Conservation (phyloP, 805 yeast species). For the Barnettozyma wickerhamii region DNA sequence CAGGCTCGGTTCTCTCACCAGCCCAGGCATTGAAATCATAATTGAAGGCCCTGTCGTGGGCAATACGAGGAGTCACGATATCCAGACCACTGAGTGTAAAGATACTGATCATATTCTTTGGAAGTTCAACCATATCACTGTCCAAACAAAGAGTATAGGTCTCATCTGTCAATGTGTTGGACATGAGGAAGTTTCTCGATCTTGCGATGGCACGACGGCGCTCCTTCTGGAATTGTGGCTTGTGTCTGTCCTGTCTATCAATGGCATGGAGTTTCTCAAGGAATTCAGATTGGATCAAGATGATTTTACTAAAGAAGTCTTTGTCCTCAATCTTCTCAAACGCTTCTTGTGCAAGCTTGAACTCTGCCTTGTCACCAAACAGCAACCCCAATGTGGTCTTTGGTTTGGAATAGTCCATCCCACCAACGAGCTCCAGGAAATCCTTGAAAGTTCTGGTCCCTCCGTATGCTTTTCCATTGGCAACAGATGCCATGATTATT, state of each 20-base stretch:
- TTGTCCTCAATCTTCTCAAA: neutral
- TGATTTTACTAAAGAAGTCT: conserved; percentile 12
- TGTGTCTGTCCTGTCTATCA: conserved; percentile 19
- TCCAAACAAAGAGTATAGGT: conserved; percentile 28
- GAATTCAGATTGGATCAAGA: conserved; percentile 20
- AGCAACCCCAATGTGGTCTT: conserved; percentile 22
- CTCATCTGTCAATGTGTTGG: conserved; percentile 25
- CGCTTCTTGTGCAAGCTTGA: neutral
- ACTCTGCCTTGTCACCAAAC: conserved; percentile 7
- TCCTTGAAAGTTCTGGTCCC: conserved; percentile 28
- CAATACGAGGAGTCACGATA: conserved; percentile 29
- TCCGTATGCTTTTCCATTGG: conserved; percentile 33
- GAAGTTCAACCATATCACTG: conserved; percentile 27
- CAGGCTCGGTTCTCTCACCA: conserved; percentile 28
- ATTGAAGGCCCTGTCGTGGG: conserved; percentile 24
- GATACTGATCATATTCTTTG: conserved; percentile 21
- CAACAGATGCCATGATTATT: conserved; percentile 21
- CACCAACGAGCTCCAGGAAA: conserved; percentile 28
- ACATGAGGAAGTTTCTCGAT: conserved; percentile 27
- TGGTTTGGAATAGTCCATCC: conserved; percentile 24
- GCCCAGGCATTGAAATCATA: conserved; percentile 36
- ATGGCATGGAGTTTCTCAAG: conserved; percentile 14
- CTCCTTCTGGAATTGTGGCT: conserved; percentile 18
- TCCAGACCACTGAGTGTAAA: conserved; percentile 27
- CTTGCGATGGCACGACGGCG: conserved; percentile 27